A percentile compares a stretch with the other conserved stretches of the same genome.
These are phyloP conservation scores for Phyllosticta citrichinensis DNA, from an alignment of 2,329 filamentous ascomycete genomes.

Conservation along the genomic window DNA sequence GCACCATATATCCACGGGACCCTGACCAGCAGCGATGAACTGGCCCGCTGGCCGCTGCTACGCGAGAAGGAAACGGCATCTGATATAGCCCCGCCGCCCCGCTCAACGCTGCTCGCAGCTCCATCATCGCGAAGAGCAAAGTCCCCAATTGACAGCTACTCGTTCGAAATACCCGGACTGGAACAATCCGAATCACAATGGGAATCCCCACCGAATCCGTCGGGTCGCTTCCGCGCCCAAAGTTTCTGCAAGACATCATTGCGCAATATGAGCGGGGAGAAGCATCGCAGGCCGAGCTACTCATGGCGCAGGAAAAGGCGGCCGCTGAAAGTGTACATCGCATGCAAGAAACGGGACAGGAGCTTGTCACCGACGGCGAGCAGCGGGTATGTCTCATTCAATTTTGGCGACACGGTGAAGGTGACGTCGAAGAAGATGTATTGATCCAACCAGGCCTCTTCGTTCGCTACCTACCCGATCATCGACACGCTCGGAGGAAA, in stretches of 20 bases:
- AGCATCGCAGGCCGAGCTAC: conserved; percentile 17
- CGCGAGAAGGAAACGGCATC: not conserved
- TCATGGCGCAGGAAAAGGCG: conserved; percentile 21
- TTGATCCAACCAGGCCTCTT: conserved; percentile 12
- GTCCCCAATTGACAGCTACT: not conserved
- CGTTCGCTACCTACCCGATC: conserved; percentile 25
- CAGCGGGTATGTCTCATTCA: conserved; percentile 13
- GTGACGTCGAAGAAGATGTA: not conserved
- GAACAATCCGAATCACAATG: conserved; percentile 4
- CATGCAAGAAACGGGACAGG: conserved; percentile 20
- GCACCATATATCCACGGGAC: not conserved
- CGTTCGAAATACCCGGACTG: not conserved
- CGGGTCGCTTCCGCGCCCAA: conserved; percentile 11
- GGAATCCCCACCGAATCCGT: conserved; percentile 12
- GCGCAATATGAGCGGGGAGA: conserved; percentile 20
- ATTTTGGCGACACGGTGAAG: not conserved
- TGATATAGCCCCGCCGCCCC: not conserved
- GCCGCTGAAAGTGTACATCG: conserved; percentile 21
- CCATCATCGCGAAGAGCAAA: not conserved
- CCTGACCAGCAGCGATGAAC: not conserved
- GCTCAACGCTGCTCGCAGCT: not conserved
- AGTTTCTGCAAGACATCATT: conserved; percentile 19
- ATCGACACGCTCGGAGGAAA: conserved; percentile 22
- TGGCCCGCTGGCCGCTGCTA: not conserved
- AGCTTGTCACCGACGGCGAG: conserved; percentile 23